Evolutionary conservation across 306 rosid genomes (phyloP), one percentile per base, ranked within the genome.

Genomic region (Psophocarpus tetragonolobus): DNA sequence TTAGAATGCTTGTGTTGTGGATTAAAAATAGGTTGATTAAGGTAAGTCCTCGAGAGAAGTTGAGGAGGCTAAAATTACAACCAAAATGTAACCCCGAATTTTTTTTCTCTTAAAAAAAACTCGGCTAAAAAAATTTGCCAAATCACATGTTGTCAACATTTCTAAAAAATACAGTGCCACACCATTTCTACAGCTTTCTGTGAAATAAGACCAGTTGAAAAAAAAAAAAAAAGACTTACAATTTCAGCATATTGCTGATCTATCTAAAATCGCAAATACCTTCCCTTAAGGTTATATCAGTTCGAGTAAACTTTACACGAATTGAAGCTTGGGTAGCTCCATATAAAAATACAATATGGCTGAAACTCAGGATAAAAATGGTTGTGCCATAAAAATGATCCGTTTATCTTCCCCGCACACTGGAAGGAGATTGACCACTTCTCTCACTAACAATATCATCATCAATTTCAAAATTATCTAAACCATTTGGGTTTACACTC

Each of bases 401-500:
- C 41, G 14, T 65, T 85, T 69, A 90, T 90, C 98, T 91, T 39
- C 87, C 82, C 3, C 83, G 88, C 65, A 91, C 64, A 54, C 89
- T 82, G 42, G 88, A 79, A 24, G 96, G 90, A 35, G 97, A 96
- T 71, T 87, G 90, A 21, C 71, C 92, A 14, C 90, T 95, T 84
- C 93, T 79, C 86, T 91, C 96, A 12, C 97, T 87, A 74, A 77
- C 89, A 77, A 85, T 82, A 74, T 88, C 96, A 20, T 89, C 93
- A 75, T 92, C 98, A 69, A 87, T 68, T 88, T 90, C 96, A 81
- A 82, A 90, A 79, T 85, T 73, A 58, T 91, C 94, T 58, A 93
- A 73, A 83, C 98, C 96, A 83, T 91, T 92, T 77, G 88, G 92
- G 91, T 95, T 89, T 58, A 92, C 99, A 65, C 99, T 96, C 54